These are phyloP conservation scores for Brettanomyces naardenensis DNA, from an alignment of 805 yeast species.

Conservation along the genomic window DNA sequence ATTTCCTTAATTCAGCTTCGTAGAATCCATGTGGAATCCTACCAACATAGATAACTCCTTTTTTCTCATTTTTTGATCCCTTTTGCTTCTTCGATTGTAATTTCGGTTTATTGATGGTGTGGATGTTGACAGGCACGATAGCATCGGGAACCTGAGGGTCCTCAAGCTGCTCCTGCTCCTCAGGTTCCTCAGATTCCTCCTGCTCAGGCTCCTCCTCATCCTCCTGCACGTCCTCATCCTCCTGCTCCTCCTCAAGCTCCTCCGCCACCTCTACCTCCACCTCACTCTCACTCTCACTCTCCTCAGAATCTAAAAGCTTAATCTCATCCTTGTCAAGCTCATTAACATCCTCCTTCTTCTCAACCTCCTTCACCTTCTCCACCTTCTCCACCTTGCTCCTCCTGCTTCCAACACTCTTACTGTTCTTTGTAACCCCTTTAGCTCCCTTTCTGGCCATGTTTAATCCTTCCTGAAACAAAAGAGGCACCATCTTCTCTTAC, in stretches of 20 bases:
- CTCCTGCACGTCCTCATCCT: conserved; percentile 12
- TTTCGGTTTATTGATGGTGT: conserved; percentile 14
- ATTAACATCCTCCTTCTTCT: conserved; percentile 3
- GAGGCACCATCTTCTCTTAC: too few species aligned
- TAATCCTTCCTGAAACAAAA: too few species aligned
- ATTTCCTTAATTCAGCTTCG: conserved; percentile 69
- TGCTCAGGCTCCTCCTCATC: conserved; percentile 5
- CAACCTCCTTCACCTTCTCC: neutral
- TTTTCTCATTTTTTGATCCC: conserved; percentile 21
- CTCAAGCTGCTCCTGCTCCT: neutral
- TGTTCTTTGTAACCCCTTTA: too few species aligned
- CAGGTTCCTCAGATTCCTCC: conserved; percentile 3
- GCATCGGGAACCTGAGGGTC: neutral
- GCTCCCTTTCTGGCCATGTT: too few species aligned
- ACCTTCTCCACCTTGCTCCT: conserved; percentile 1
- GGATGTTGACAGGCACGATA: conserved; percentile 8
- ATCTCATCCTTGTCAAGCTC: conserved; percentile 12
- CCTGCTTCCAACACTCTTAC: too few species aligned
- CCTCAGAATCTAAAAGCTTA: conserved; percentile 9
- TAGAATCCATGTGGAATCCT: conserved; percentile 90
- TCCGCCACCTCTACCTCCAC: conserved; percentile 8
- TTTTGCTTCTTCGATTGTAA: conserved; percentile 2
- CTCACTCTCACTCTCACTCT: conserved; percentile 2
- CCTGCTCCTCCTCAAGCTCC: conserved; percentile 8
- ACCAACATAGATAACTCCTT: conserved; percentile 81